These are phyloP conservation scores for Chlamydomonas reinhardtii DNA, from an alignment of 163 green algal species.

Conservation along the genomic window DNA sequence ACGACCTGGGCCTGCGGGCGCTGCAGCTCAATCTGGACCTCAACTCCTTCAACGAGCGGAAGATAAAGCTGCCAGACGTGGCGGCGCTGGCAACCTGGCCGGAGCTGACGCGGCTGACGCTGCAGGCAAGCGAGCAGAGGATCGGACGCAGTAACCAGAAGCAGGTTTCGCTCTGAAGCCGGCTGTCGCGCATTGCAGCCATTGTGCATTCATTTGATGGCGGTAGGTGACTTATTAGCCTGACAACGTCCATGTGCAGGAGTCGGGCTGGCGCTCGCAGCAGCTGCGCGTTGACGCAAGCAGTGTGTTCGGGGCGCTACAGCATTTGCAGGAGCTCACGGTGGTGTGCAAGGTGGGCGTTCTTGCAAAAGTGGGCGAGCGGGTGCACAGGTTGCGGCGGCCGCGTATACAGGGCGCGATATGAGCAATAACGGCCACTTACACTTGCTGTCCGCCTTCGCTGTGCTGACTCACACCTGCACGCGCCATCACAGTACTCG, in stretches of 20 bases:
- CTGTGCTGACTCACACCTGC: too few species aligned
- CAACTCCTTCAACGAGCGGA: constrained; percentile 49
- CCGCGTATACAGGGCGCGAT: too few species aligned
- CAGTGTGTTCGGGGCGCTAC: constrained; percentile 22
- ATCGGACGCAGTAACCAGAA: too few species aligned
- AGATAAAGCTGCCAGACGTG: constrained; percentile 46
- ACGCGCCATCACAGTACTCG: constrained; percentile 8
- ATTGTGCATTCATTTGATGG: too few species aligned
- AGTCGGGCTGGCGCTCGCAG: constrained; percentile 49
- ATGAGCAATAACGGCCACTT: too few species aligned
- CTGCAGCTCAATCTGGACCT: constrained; percentile 46
- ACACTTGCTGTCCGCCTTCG: too few species aligned
- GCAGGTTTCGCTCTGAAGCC: too few species aligned
- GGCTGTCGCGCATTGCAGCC: too few species aligned
- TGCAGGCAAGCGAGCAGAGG: constrained; percentile 13
- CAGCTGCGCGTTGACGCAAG: constrained; percentile 41
- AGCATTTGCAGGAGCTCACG: constrained; percentile 24
- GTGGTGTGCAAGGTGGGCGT: constrained; percentile 26
- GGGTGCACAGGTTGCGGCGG: too few species aligned
- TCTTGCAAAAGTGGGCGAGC: too few species aligned
- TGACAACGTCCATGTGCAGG: constrained; percentile 5
- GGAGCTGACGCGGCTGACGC: constrained; percentile 12
- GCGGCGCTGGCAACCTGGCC: constrained; percentile 15
- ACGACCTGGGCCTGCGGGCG: constrained; percentile 17
- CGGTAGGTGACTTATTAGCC: too few species aligned